Base-by-base conservation (phyloP, 257 asterid species). In the Perilla frutescens region DNA sequence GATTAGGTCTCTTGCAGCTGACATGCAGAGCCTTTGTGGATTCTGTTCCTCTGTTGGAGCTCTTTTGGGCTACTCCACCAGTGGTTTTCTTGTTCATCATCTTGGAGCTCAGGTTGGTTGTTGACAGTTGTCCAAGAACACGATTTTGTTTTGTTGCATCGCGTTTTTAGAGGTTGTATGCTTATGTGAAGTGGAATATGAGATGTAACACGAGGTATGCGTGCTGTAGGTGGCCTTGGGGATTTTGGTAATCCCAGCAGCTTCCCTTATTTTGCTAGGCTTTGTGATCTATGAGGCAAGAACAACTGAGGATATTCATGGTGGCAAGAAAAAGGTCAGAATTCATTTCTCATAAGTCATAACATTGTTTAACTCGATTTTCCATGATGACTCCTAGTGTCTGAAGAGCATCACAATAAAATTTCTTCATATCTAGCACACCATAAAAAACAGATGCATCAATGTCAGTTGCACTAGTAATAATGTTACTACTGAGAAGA, bases 1-100 rank as follows among this genome's bases (percentile, higher is more conserved):
- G 79, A 79, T 82, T 26, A 70, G 83, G 54, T 73, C 84, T 5
- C 60, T 90, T 79, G 94, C 96, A 3, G 82, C 90, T 41, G 96
- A 90, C 70, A 87, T 87, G 85, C 96, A 88, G 58, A 87, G 86
- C 72, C 88, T 90, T 12, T 77, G 88, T 49, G 87, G 91, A 68
- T 78, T 84, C 39, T 84, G 87, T 60, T 81, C 91, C 7, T 84
- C 88, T 0, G 81, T 74, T 6, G 92, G 94, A 20, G 89, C 92
- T 37, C 88, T 89, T 26, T n/a, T 89, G 48, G 93, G 96, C n/a
- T 89, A 75, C 75, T 83, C 89, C 60, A 76, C 81, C 8, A 87
- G 96, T 72, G 91, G 96, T 0, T 83, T 87, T 64, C 83, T 87
- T 54, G 93, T 87, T 81, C 90, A 81, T 69, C 88, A 53, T 53